These are phyloP conservation scores for Crotalaria pallida DNA, from an alignment of 306 rosid genomes.

Conservation along the genomic window DNA sequence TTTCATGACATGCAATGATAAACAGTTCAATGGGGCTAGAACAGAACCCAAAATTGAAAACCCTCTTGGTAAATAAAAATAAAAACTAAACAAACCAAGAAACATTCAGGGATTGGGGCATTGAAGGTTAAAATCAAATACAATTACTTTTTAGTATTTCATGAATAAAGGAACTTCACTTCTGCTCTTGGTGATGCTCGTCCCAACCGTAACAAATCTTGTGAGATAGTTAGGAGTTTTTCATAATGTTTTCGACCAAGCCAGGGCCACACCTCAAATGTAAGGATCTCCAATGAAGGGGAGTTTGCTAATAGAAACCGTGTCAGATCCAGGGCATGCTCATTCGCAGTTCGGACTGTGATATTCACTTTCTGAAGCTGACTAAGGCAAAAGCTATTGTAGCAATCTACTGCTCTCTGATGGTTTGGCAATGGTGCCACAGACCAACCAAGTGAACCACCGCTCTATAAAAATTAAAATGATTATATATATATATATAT, in stretches of 20 bases:
- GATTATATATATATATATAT: background rate
- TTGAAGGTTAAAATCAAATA: background rate
- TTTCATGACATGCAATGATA: background rate
- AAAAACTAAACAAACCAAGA: background rate
- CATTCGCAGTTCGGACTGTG: background rate
- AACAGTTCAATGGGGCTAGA: background rate
- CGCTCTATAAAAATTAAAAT: background rate
- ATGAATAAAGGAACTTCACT: background rate
- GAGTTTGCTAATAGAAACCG: conserved; percentile 4
- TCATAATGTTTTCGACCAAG: too few relatives aligned
- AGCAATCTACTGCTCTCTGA: background rate
- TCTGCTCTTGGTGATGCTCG: conserved; percentile 13
- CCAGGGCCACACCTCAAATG: background rate
- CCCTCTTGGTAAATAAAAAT: background rate
- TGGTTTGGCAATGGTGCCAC: background rate
- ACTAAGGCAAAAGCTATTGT: background rate
- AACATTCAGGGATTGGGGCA: background rate
- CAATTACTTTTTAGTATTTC: background rate
- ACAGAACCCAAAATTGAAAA: background rate
- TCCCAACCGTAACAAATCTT: background rate
- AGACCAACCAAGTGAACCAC: too few relatives aligned
- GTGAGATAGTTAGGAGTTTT: background rate
- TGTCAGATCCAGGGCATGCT: background rate
- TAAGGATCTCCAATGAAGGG: background rate
- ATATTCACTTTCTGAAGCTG: conserved; percentile 10